These are phyloP conservation scores for Xylaria arbuscula DNA, from an alignment of 2,329 filamentous ascomycete genomes.

Conservation along the genomic window DNA sequence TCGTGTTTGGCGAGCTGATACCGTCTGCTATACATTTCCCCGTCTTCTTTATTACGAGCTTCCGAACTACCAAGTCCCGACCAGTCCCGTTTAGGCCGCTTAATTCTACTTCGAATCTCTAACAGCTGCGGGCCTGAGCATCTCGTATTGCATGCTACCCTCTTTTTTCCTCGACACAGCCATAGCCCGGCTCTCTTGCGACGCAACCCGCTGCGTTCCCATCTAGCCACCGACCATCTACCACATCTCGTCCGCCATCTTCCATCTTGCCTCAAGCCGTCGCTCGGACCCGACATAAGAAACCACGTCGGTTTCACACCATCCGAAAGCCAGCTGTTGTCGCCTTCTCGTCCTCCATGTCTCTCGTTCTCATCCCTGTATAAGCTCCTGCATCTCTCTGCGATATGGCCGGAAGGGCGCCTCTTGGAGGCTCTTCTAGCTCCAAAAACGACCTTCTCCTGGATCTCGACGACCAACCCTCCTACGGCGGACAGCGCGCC, in stretches of 20 bases:
- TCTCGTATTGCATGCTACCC: conserved; percentile 44
- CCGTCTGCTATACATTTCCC: conserved; percentile 28
- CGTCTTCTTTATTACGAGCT: conserved; percentile 21
- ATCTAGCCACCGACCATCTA: background rate
- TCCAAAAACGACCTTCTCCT: conserved; percentile 72
- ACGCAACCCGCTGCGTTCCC: conserved; percentile 24
- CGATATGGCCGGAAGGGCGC: conserved; percentile 72
- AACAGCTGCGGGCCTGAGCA: conserved; percentile 37
- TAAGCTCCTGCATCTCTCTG: conserved; percentile 52
- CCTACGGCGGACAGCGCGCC: conserved; percentile 81
- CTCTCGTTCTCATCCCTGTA: conserved; percentile 45
- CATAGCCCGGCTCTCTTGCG: conserved; percentile 34
- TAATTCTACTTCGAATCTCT: conserved; percentile 40
- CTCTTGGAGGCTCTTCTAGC: conserved; percentile 61
- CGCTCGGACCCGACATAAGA: conserved; percentile 22
- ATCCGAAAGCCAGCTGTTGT: conserved; percentile 8
- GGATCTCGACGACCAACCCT: conserved; percentile 76
- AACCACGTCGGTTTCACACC: conserved; percentile 13
- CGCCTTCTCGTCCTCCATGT: conserved; percentile 46
- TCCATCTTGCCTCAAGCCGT: conserved; percentile 17
- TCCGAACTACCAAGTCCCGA: conserved; percentile 18
- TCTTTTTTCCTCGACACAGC: conserved; percentile 35
- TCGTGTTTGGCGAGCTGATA: conserved; percentile 12
- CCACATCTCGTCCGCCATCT: background rate
- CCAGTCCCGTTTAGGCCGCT: conserved; percentile 38